Percentiles rank a stretch among this genome's conserved stretches.
Conservation (phyloP, 352 stramenopile species). For the Phytophthora macrochlamydospora region DNA sequence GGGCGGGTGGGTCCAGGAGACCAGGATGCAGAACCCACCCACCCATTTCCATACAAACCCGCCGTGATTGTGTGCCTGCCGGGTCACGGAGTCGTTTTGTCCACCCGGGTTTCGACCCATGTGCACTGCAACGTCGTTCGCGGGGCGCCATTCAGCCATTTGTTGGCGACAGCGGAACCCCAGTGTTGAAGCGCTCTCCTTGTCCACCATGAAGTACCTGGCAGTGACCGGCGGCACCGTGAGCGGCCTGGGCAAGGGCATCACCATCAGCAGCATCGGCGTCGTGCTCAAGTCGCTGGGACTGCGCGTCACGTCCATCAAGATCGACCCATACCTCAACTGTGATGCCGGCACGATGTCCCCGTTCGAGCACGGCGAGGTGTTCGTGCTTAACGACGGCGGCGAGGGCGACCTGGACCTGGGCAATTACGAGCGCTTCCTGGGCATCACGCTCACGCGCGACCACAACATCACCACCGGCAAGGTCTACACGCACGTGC, state of each 20-base stretch:
- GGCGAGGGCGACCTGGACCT: conserved; percentile 97
- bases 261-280: conserved; percentile 98
- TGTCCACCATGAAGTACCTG: conserved; percentile 96
- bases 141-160: conserved; percentile 25
- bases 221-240: conserved; percentile 98
- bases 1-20: neutral
- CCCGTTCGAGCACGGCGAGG: conserved; percentile 96
- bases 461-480: conserved; percentile 99
- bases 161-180: conserved; percentile 17
- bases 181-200: neutral
- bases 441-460: conserved; percentile 94
- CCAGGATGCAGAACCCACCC: neutral
- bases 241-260: conserved; percentile 98
- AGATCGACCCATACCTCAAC: conserved; percentile 99
- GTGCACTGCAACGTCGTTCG: too few relatives aligned
- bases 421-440: conserved; percentile 99
- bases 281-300: conserved; percentile 96
- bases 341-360: conserved; percentile 98
- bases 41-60: conserved; percentile 28
- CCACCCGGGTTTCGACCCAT: too few relatives aligned
- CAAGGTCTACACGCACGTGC: conserved; percentile 97
- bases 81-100: too few relatives aligned
- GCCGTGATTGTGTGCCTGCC: neutral
- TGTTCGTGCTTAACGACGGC: conserved; percentile 98
- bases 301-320: conserved; percentile 96